phyloP scores from a whole-genome alignment of 2,329 filamentous ascomycete species.

The Phaeosphaeriaceae sp. region DNA sequence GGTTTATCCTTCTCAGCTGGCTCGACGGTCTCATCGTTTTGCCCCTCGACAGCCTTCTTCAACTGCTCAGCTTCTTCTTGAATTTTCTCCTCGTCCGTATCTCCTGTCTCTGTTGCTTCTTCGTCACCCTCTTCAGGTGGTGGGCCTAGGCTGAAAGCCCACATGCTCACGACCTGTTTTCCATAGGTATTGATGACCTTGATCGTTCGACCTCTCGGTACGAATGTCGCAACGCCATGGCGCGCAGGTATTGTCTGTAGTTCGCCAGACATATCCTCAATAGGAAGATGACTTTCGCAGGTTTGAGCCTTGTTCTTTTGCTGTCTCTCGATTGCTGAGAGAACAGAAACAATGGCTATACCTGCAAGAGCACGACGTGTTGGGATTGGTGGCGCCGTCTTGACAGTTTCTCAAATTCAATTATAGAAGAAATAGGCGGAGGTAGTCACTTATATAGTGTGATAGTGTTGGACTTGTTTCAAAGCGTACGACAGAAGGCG shows the following conservation, averaged over 20 bases:
- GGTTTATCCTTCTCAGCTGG: constrained; percentile 6
- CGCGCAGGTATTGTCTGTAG: constrained; percentile 57
- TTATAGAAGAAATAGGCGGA: constrained; percentile 8
- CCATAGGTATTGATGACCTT: constrained; percentile 60
- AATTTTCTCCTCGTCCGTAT: constrained; percentile 34
- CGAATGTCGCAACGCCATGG: constrained; percentile 58
- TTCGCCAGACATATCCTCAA: constrained; percentile 48
- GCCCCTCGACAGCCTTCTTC: constrained; percentile 26
- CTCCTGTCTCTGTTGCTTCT: constrained; percentile 23
- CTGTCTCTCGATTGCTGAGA: constrained; percentile 43
- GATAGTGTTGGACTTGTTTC: not conserved
- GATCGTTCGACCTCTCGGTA: constrained; percentile 56
- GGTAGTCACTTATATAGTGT: not conserved
- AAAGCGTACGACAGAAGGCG: not conserved
- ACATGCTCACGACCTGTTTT: constrained; percentile 58
- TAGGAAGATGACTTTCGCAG: constrained; percentile 16
- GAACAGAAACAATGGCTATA: constrained; percentile 41
- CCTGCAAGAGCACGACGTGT: constrained; percentile 44
- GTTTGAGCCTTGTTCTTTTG: constrained; percentile 22
- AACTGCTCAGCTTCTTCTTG: constrained; percentile 31
- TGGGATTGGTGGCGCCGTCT: constrained; percentile 39
- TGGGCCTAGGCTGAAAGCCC: constrained; percentile 56
- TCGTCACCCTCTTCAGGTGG: constrained; percentile 50
- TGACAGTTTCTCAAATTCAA: constrained; percentile 13
- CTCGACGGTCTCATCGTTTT: constrained; percentile 10